phyloP scores from a whole-genome alignment of 306 rosid genomes.

The Sindora glabra region DNA sequence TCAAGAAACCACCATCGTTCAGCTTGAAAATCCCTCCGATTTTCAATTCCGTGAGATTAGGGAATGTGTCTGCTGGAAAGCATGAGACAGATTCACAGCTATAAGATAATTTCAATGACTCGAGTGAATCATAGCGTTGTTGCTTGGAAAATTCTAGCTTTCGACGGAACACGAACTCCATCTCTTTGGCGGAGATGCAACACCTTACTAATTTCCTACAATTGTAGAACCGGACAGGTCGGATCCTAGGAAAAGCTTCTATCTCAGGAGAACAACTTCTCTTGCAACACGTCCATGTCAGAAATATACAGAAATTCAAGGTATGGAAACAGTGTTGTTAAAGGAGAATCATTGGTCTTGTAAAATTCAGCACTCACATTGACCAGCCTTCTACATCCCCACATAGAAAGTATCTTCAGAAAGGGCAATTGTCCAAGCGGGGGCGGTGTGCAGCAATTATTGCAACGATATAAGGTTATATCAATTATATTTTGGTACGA shows the following conservation, averaged over 20 bases:
- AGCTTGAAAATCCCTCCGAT: not conserved
- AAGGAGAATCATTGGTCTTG: not conserved
- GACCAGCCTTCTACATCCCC: not conserved
- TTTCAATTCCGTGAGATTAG: not conserved
- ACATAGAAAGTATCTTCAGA: not conserved
- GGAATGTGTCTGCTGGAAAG: not conserved
- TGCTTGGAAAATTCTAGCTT: not conserved
- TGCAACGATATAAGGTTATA: not conserved
- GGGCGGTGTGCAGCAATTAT: not conserved
- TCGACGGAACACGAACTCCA: not conserved
- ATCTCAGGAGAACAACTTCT: not conserved
- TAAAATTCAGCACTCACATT: not conserved
- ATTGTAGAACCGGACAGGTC: rapidly evolving
- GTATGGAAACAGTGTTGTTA: not conserved
- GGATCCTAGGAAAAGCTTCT: not conserved
- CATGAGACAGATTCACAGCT: not conserved
- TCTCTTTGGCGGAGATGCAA: not conserved
- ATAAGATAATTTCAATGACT: not conserved
- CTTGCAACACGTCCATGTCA: not conserved
- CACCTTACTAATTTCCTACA: not conserved
- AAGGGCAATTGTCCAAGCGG: slow-evolving; percentile 6
- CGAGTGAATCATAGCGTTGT: not conserved
- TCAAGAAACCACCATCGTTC: not conserved
- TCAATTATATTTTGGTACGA: not conserved
- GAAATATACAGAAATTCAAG: not conserved